These are phyloP conservation scores for Agrocybe pediades DNA, from an alignment of 768 basidiomycete species.

Conservation along the genomic window DNA sequence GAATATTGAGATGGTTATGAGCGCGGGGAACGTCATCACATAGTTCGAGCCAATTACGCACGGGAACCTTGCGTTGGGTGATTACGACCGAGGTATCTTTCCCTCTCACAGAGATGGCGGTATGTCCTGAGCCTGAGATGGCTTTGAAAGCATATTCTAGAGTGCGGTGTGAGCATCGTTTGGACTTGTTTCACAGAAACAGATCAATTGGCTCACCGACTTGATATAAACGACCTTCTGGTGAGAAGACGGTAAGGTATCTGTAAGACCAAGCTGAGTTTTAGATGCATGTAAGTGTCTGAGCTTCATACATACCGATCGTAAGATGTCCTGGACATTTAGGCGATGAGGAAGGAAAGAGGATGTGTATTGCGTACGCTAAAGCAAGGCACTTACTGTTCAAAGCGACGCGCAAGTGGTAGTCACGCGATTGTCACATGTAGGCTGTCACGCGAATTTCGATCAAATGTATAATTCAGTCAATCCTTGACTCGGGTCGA, in stretches of 20 bases:
- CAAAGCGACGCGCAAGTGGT: slow-evolving; percentile 57
- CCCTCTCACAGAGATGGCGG: slow-evolving; percentile 89
- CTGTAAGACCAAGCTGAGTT: slow-evolving; percentile 34
- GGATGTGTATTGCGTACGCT: slow-evolving; percentile 16
- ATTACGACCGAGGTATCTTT: slow-evolving; percentile 95
- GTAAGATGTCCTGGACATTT: slow-evolving; percentile 94
- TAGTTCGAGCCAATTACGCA: slow-evolving; percentile 41
- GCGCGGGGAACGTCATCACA: slow-evolving; percentile 16
- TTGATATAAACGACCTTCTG: slow-evolving; percentile 97
- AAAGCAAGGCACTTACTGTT: neutral
- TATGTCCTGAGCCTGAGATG: slow-evolving; percentile 95
- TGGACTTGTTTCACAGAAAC: slow-evolving; percentile 6
- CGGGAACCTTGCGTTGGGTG: slow-evolving; percentile 98
- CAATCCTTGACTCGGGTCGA: neutral
- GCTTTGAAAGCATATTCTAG: slow-evolving; percentile 99
- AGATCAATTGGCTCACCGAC: slow-evolving; percentile 61
- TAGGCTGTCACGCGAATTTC: slow-evolving; percentile 31
- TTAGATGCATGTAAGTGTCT: neutral
- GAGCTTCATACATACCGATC: slow-evolving; percentile 58
- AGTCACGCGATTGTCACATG: slow-evolving; percentile 39
- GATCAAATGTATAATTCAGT: slow-evolving; percentile 1
- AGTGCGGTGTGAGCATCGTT: slow-evolving; percentile 14
- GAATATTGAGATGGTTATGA: neutral
- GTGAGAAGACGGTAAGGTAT: slow-evolving; percentile 96
- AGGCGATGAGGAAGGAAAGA: slow-evolving; percentile 27